Evolutionary conservation across 2,329 filamentous ascomycete genomes (phyloP).

Genomic region (Diaporthe helianthi): DNA sequence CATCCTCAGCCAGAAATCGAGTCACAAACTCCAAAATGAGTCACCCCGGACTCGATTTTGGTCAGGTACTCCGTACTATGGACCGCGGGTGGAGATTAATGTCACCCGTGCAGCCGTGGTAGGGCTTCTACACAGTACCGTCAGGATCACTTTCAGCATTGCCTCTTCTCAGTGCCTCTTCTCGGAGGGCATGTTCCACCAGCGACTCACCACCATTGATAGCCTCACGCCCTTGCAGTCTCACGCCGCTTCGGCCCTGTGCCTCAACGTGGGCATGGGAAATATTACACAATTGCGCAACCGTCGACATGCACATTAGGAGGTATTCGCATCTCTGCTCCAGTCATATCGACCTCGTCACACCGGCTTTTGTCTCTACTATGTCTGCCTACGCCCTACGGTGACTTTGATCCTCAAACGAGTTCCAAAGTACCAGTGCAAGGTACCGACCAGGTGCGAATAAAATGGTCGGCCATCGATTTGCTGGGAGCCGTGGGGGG

Average conservation of each 20-base stretch:
- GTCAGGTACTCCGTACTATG: background rate
- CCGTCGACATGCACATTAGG: background rate
- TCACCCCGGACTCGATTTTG: conserved; percentile 28
- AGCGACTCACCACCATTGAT: background rate
- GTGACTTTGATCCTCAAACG: background rate
- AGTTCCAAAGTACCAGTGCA: background rate
- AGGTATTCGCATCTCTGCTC: background rate
- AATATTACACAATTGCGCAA: conserved; percentile 18
- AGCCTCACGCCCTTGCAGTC: background rate
- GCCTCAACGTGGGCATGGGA: background rate
- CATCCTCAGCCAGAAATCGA: conserved; percentile 5
- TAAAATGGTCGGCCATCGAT: too few relatives aligned
- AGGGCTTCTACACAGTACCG: conserved; percentile 1
- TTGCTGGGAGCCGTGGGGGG: background rate
- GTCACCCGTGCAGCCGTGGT: too few relatives aligned
- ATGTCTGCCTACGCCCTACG: background rate
- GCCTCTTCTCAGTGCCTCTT: background rate
- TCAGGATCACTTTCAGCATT: background rate
- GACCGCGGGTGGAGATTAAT: background rate
- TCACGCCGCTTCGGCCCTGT: background rate
- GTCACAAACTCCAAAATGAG: conserved; percentile 29
- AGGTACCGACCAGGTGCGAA: too few relatives aligned
- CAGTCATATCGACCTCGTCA: background rate
- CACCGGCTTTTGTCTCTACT: conserved; percentile 1
- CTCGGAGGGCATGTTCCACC: background rate